Evolutionary conservation across 2,329 filamentous ascomycete species (phyloP).

Genomic region (Lecanicillium sp.): DNA sequence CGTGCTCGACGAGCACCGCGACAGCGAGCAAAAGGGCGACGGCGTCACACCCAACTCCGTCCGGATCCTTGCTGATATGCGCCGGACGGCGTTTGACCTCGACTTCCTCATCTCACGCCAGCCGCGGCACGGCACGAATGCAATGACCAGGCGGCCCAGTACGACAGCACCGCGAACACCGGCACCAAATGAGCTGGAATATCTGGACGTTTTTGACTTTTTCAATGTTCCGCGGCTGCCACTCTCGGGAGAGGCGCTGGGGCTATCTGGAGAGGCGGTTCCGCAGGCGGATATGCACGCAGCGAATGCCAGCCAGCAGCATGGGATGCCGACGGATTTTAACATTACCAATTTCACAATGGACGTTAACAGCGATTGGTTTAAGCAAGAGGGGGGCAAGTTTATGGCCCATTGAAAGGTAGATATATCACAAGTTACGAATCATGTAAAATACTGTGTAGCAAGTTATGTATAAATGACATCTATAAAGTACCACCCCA

Average conservation of each 20-base stretch:
- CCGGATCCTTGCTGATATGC: constrained; percentile 85
- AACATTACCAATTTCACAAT: constrained; percentile 76
- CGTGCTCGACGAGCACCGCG: constrained; percentile 79
- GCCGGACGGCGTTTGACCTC: constrained; percentile 81
- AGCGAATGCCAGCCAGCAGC: constrained; percentile 24
- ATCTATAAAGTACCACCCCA: neutral
- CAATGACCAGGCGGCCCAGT: constrained; percentile 42
- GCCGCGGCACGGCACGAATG: constrained; percentile 44
- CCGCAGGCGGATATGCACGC: constrained; percentile 23
- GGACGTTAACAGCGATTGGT: constrained; percentile 69
- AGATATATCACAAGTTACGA: neutral
- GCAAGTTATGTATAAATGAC: neutral
- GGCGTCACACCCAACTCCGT: constrained; percentile 76
- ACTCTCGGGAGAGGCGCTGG: constrained; percentile 24
- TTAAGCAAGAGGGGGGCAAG: constrained; percentile 42
- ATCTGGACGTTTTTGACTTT: constrained; percentile 88
- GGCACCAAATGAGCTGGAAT: constrained; percentile 78
- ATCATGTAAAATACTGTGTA: neutral
- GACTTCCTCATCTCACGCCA: constrained; percentile 85
- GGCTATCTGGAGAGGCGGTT: constrained; percentile 16
- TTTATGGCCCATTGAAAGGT: constrained; percentile 12
- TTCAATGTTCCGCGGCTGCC: constrained; percentile 82
- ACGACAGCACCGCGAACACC: constrained; percentile 61
- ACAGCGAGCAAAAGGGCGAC: constrained; percentile 69
- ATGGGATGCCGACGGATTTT: constrained; percentile 49